Evolutionary conservation across 2,329 filamentous ascomycete species (phyloP).

Genomic region (Knoxdaviesia capensis): DNA sequence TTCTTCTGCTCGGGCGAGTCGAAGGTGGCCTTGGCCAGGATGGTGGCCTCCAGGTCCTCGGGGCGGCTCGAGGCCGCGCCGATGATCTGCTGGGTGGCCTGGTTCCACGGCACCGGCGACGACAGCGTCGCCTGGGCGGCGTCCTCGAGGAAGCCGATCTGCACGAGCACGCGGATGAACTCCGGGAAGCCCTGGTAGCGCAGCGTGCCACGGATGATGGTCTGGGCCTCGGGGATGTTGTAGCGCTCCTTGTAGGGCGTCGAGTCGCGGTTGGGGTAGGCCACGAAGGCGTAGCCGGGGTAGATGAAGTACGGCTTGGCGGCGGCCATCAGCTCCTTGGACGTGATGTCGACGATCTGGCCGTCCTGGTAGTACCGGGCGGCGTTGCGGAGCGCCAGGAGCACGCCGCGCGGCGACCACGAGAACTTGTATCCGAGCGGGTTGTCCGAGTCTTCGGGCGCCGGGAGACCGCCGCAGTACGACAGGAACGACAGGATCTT

Average conservation of each 20-base stretch:
- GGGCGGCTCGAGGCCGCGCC: conserved; percentile 45
- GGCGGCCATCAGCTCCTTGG: conserved; percentile 56
- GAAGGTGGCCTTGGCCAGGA: conserved; percentile 60
- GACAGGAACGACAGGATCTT: conserved; percentile 67
- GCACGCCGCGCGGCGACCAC: conserved; percentile 60
- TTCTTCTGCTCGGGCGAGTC: conserved; percentile 36
- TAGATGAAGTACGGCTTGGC: conserved; percentile 87
- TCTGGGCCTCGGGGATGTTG: conserved; percentile 81
- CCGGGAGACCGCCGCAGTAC: conserved; percentile 66
- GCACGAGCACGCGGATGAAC: conserved; percentile 71
- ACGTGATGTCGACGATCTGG: conserved; percentile 43
- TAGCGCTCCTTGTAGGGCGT: conserved; percentile 78
- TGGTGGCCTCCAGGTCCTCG: conserved; percentile 50
- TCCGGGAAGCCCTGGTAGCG: conserved; percentile 80
- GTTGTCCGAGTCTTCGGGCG: conserved; percentile 60
- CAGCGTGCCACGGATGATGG: conserved; percentile 62
- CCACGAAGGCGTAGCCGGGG: conserved; percentile 73
- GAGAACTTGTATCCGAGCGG: conserved; percentile 81
- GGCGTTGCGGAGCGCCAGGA: conserved; percentile 71
- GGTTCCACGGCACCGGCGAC: conserved; percentile 56
- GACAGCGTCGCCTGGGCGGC: conserved; percentile 44
- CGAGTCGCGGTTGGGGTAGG: conserved; percentile 84
- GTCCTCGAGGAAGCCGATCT: conserved; percentile 75
- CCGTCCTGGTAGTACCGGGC: conserved; percentile 70
- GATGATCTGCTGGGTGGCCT: conserved; percentile 62